These are phyloP conservation scores for Trametes cubensis DNA, from an alignment of 768 basidiomycete genomes.

Conservation along the genomic window DNA sequence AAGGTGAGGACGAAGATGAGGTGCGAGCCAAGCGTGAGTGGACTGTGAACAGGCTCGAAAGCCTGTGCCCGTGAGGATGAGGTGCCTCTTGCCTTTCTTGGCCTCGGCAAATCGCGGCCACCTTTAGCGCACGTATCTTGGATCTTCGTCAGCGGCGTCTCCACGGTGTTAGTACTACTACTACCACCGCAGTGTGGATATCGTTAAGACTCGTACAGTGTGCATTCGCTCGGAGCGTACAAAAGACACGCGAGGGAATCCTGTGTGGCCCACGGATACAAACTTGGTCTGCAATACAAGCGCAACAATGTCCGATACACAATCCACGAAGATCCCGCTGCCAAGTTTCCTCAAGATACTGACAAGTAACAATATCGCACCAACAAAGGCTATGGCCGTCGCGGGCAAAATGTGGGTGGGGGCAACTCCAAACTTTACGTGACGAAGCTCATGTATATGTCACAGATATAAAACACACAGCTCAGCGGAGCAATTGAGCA, in stretches of 20 bases:
- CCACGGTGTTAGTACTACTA: not conserved
- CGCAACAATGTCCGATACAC: conserved; percentile 26
- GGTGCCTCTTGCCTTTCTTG: conserved; percentile 24
- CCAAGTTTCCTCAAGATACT: conserved; percentile 70
- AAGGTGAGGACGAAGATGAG: not conserved
- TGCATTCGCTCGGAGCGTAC: no score
- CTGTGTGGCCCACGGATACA: no score
- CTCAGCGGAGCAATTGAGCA: conserved; percentile 57
- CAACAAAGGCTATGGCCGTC: conserved; percentile 68
- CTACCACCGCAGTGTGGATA: not conserved
- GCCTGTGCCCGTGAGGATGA: not conserved
- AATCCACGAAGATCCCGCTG: conserved; percentile 54
- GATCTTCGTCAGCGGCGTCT: conserved; percentile 10
- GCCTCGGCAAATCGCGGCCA: conserved; percentile 12
- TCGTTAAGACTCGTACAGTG: no score
- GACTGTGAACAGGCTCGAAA: not conserved
- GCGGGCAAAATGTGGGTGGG: conserved; percentile 66
- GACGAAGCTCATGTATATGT: not conserved
- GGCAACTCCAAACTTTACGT: not conserved
- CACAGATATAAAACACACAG: conserved; percentile 72
- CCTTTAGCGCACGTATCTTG: not conserved
- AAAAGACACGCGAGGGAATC: no score
- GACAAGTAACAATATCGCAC: conserved; percentile 55
- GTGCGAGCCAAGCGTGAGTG: not conserved
- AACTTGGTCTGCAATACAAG: not conserved